Conservation (phyloP, 2,329 filamentous ascomycete species). For the Dendrostoma leiphaemia region DNA sequence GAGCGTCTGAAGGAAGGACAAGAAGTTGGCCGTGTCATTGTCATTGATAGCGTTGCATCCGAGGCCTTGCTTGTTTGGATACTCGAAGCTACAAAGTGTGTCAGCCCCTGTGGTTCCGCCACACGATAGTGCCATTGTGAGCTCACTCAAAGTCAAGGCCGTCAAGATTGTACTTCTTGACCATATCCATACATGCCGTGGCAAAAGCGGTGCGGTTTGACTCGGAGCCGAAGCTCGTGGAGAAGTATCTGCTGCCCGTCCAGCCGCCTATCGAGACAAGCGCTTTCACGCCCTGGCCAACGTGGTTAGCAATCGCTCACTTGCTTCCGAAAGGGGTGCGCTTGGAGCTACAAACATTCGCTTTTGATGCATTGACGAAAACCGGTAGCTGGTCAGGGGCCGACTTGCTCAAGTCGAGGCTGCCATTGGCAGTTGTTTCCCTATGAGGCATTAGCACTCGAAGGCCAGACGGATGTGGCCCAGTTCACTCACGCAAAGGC, state of each 20-base stretch:
- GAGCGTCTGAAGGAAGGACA: slow-evolving; percentile 19
- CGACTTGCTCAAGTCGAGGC: slow-evolving; percentile 12
- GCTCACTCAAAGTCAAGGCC: slow-evolving; percentile 22
- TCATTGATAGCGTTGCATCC: slow-evolving; percentile 14
- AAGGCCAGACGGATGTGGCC: too few species aligned
- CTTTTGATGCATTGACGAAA: slow-evolving; percentile 17
- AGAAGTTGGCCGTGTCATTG: slow-evolving; percentile 20
- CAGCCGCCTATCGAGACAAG: slow-evolving; percentile 18
- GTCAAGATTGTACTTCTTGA: slow-evolving; percentile 20
- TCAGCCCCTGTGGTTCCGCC: too few species aligned
- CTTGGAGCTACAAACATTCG: not conserved
- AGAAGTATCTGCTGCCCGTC: slow-evolving; percentile 15
- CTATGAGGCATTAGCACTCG: not conserved
- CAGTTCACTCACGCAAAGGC: slow-evolving; percentile 15
- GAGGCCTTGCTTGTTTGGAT: slow-evolving; percentile 47
- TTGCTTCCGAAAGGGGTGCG: too few species aligned
- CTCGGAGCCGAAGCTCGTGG: slow-evolving; percentile 6
- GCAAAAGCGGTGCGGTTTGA: slow-evolving; percentile 24
- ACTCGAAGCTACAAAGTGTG: slow-evolving; percentile 16
- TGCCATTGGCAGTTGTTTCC: slow-evolving; percentile 11
- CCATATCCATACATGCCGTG: slow-evolving; percentile 20
- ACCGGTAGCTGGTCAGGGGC: slow-evolving; percentile 12
- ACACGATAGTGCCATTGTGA: too few species aligned
- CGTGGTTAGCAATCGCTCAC: not conserved
- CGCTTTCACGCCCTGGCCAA: slow-evolving; percentile 11